Evolutionary conservation across 176 grass and related monocot genomes (phyloP), one percentile per base, ranked within the genome.

Genomic region (Aegilops umbellulata): DNA sequence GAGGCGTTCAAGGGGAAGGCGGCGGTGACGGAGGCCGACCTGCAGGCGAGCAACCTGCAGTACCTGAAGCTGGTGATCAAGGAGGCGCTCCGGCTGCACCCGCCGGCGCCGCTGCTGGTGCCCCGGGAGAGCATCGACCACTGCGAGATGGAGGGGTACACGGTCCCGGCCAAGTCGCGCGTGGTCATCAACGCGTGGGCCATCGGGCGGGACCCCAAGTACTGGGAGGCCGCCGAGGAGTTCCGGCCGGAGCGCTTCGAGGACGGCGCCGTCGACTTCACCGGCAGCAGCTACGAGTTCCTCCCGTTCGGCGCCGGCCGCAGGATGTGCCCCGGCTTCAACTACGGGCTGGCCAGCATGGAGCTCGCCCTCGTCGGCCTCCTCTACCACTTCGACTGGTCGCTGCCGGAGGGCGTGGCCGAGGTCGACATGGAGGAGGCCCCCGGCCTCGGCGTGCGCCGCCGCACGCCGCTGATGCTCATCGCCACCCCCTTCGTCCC

Each of bases 61-160:
- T 97, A 94, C 82, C 77, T 97, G 42, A 90, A 97, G 84, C 65
- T 91, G 24, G 90, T 92, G 65, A 90, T 95, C 65, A 95, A 95
- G 76, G 93, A 95, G 79, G 82, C 80, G 12, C 83, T 95, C 0
- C 79, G 92, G 4, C 78, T 97, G 22, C 95, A 97, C 83, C 86
- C 92, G 20, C 88, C 95, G 35, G 85, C 77, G 17, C 92, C 92
- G 0, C 29, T 97, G 25, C 74, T 95, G 13, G 83, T 92, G 34
- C 95, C 92, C 0, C 80, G 86, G 3, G 83, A 80, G 75, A 85
- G 86, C 80, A 84, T 87, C 24, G 73, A 85, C 3, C 62, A 7
- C 5, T 85, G 82, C 46, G 85, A 92, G 83, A 4, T 97, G 5
- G 76, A 89, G 1, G 84, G 88, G 23, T 97, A 82, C 84, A 80